A percentile compares a stretch with the other conserved stretches of the same genome.
These are phyloP conservation scores for Beta corolliflora DNA, from an alignment of 179 eudicot species.

Conservation along the genomic window DNA sequence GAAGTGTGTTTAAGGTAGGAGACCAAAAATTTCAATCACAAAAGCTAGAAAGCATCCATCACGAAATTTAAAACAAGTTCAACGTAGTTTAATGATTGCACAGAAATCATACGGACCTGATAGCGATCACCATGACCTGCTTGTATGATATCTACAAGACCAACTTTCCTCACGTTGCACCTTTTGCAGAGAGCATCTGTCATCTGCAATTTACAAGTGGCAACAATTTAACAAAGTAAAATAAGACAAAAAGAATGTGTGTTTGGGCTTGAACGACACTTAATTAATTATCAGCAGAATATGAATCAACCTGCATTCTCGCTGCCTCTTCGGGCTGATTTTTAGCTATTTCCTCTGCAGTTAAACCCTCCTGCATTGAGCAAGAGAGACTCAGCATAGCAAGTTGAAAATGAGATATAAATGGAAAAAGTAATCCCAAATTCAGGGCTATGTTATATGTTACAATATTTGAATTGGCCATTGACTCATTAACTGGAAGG, in stretches of 20 bases:
- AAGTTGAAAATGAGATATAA: not conserved
- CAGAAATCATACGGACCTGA: conserved; percentile 50
- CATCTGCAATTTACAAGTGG: conserved; percentile 55
- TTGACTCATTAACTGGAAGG: not conserved
- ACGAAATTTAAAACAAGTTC: not conserved
- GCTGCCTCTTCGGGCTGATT: conserved; percentile 81
- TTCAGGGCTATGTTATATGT: not conserved
- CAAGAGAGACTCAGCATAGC: not conserved
- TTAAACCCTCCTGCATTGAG: conserved; percentile 76
- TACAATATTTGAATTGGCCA: not conserved
- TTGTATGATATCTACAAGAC: conserved; percentile 69
- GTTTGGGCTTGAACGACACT: not conserved
- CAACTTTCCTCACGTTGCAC: conserved; percentile 80
- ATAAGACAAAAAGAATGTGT: not conserved
- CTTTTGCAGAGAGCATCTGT: conserved; percentile 97
- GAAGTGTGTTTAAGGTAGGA: not conserved
- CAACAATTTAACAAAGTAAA: conserved; percentile 4
- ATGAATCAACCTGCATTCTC: conserved; percentile 62
- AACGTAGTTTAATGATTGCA: not conserved
- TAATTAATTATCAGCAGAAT: not conserved
- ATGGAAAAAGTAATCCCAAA: not conserved
- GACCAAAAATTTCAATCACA: not conserved
- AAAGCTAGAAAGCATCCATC: not conserved
- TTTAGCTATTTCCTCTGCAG: conserved; percentile 80
- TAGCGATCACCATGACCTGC: conserved; percentile 81